A percentile compares a stretch with the other conserved stretches of the same genome.
Evolutionary conservation across 257 asterid genomes (phyloP).

Genomic region (Solanum tarijense): DNA sequence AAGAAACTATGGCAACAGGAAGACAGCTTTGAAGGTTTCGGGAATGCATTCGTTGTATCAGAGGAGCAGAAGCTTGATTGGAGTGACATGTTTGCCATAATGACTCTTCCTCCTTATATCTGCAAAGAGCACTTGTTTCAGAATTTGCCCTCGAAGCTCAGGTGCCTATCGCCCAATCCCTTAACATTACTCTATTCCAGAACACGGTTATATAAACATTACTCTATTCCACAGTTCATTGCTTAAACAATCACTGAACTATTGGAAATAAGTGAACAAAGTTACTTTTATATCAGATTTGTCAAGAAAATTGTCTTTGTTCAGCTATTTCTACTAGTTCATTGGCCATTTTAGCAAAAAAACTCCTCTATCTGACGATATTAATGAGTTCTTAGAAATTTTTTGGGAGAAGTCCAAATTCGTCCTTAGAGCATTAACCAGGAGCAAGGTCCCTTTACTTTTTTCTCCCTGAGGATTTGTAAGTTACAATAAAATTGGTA

Average conservation of each 20-base stretch:
- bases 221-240: not conserved
- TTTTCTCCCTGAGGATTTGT: not conserved
- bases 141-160: constrained; percentile 32
- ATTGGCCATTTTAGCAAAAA: not conserved
- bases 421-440: not conserved
- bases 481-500: not conserved
- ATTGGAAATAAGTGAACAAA: not conserved
- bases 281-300: not conserved
- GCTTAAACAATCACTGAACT: not conserved
- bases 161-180: constrained; percentile 5
- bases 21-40: not conserved
- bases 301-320: not conserved
- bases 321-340: not conserved
- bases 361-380: not conserved
- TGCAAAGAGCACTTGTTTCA: constrained; percentile 44
- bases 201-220: not conserved
- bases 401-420: not conserved
- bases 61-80: constrained; percentile 33
- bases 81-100: constrained; percentile 43
- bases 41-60: not conserved
- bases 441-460: not conserved
- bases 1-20: not conserved
- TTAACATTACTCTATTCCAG: too few relatives aligned
- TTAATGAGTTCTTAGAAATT: not conserved
- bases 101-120: constrained; percentile 20